Evolutionary conservation across 371 early-diverging fungal genomes (phyloP), one percentile per base, ranked within the genome.

Genomic region (Dichotomocladium elegans): DNA sequence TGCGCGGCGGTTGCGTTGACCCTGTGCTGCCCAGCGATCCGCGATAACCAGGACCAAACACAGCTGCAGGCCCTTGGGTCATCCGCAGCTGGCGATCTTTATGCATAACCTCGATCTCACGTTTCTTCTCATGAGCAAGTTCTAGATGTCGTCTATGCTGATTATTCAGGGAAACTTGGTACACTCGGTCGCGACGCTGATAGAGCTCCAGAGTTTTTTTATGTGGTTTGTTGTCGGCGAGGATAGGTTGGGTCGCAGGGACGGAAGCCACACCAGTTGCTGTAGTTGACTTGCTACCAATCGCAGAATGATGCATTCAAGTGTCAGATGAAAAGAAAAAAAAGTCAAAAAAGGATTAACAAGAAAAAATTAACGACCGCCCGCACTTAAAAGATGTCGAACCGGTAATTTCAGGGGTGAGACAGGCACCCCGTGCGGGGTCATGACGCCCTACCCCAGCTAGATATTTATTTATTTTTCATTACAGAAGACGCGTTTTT

Each of bases 21-120:
- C 33, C 55, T 35, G 60, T 61, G 44, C 66, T 65, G 9, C 70
- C 31, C 14, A 27, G 68, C 48, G 55, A 60, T 5, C 60, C 63
- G 26, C 60, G 47, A 49, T 74, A 74, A 3, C 75, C 75, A 30
- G 54, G 54, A 2, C 75, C 75, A 65, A 72, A 76, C 4, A 48
- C 50, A 10, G 51, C 29, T 3, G 30, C 14, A 47, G 27, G n/a
- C 53, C 54, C 24, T 56, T 48, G 30, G 44, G 67, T 68, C 17
- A 47, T 43, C 27, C 70, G 47, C 12, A 8, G 57, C 35, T 33
- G 61, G 47, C 45, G 66, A 49, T 50, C 63, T 55, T 10, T 51
- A 41, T 35, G 64, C 53, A 15, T 58, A 59, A 59, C 14, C 12
- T 76, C 76, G 34, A 72, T 65, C 14, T 61, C 59, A 1, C 40